Base-by-base conservation (phyloP, 345 rosid genomes). In the Acer negundo region DNA sequence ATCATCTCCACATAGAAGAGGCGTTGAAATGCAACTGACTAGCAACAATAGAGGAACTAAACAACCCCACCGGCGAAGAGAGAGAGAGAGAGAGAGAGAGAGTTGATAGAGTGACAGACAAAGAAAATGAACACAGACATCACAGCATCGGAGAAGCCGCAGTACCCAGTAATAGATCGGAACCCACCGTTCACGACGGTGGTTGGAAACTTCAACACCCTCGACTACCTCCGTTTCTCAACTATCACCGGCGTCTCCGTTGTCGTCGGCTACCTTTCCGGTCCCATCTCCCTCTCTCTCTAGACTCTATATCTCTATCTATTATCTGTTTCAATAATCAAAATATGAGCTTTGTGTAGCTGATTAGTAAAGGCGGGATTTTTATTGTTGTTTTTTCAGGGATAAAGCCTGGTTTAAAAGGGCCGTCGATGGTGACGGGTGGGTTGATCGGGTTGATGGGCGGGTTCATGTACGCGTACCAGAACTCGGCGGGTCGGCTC, bases 391-490 rank as follows among this genome's bases (percentile, higher is more conserved):
- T 35, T 44, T 12, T 58, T 47, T 13, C 64, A 96, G 99, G 99
- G 79, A 92, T 94, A 28, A 92, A 88, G 88, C 97, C 99, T 0
- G 98, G 97, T 24, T 73, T 96, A 2, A 92, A 75, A 56, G 99
- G 99, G 15, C 98, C 98, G 0, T 96, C 98, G 31, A 94, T 96
- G 99, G 98, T 96, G 73, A 96, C 99, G 0, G 99, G 99, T 46
- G 99, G 99, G 12, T 26, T 96, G 84, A 96, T 96, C 24, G 99
- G 99, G 15, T 77, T 94, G 58, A 88, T 96, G 99, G 99, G 99
- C 7, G 99, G 99, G 64, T 96, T 96, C 87, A 96, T 96, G 99
- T 96, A 96, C 65, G 99, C 99, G 0, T 96, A 96, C 84, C 99
- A 96, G 84, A 96, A 96, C 89, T 96, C 99, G 0, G 97, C 93